phyloP scores from a whole-genome alignment of 2,329 filamentous ascomycete species.

The Exophiala sideris region DNA sequence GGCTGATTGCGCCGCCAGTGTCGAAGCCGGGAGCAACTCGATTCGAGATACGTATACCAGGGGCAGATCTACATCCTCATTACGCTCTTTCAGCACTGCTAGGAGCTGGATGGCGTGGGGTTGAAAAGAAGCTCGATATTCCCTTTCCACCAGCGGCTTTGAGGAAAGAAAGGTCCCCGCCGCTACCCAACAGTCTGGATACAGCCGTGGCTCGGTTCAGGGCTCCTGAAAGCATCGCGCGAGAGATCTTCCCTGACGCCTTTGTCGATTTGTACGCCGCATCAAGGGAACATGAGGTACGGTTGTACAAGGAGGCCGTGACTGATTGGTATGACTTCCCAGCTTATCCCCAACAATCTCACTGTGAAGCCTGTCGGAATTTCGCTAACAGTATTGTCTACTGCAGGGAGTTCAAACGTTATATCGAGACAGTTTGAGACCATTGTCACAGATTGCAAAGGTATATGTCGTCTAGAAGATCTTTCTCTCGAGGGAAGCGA shows the following conservation, averaged over 20 bases:
- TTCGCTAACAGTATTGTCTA: conserved; percentile 34
- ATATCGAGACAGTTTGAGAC: conserved; percentile 2
- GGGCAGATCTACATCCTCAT: conserved; percentile 85
- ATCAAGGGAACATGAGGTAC: conserved; percentile 85
- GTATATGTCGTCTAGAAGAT: no score
- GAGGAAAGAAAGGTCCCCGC: conserved; percentile 72
- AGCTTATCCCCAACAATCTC: neutral
- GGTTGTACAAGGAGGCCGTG: conserved; percentile 91
- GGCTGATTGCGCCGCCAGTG: conserved; percentile 82
- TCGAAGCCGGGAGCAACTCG: conserved; percentile 78
- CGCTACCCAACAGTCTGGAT: conserved; percentile 76
- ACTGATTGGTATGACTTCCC: conserved; percentile 62
- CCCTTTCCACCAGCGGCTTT: conserved; percentile 75
- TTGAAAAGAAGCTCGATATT: conserved; percentile 86
- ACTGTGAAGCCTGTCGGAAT: neutral
- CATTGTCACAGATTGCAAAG: no score
- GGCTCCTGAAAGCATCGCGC: conserved; percentile 76
- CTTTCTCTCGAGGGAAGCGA: no score
- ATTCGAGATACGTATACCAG: conserved; percentile 86
- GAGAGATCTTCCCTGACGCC: conserved; percentile 85
- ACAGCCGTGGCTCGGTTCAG: conserved; percentile 78
- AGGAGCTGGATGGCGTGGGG: conserved; percentile 80
- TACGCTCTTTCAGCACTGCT: conserved; percentile 82
- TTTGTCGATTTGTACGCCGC: conserved; percentile 95
- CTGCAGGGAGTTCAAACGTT: conserved; percentile 58